phyloP scores from a whole-genome alignment of 2,329 filamentous ascomycete species.

The Aspergillus niger region DNA sequence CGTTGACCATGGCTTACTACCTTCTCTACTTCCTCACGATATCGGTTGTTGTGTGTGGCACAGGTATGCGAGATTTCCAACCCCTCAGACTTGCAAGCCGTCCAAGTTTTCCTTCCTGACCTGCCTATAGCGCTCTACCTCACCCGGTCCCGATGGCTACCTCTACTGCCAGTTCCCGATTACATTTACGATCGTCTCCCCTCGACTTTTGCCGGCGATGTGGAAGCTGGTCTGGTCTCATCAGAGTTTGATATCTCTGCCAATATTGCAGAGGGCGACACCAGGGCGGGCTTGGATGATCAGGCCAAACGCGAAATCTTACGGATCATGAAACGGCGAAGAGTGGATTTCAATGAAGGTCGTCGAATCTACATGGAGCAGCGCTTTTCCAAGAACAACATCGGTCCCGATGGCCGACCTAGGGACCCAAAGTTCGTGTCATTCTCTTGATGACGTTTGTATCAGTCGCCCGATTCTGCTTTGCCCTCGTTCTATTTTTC shows the following conservation, averaged over 20 bases:
- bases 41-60: slow-evolving; percentile 69
- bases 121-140: slow-evolving; percentile 67
- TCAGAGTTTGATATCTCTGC: slow-evolving; percentile 77
- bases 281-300: slow-evolving; percentile 77
- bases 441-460: slow-evolving; percentile 64
- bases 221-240: slow-evolving; percentile 83
- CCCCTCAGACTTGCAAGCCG: neutral
- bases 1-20: slow-evolving; percentile 66
- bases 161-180: slow-evolving; percentile 64
- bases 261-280: slow-evolving; percentile 79
- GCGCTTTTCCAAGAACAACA: slow-evolving; percentile 81
- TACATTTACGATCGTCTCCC: slow-evolving; percentile 79
- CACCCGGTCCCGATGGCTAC: slow-evolving; percentile 76
- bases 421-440: slow-evolving; percentile 94
- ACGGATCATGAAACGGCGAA: slow-evolving; percentile 83
- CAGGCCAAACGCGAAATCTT: slow-evolving; percentile 78
- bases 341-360: slow-evolving; percentile 87
- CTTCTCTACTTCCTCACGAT: slow-evolving; percentile 77
- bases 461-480: slow-evolving; percentile 7
- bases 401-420: slow-evolving; percentile 83
- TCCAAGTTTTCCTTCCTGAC: slow-evolving; percentile 12
- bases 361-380: slow-evolving; percentile 82
- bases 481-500: slow-evolving; percentile 4
- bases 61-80: slow-evolving; percentile 53
- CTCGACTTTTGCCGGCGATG: slow-evolving; percentile 75